phyloP scores from a whole-genome alignment of 2,329 filamentous ascomycete genomes.

The Diaporthe australafricana region DNA sequence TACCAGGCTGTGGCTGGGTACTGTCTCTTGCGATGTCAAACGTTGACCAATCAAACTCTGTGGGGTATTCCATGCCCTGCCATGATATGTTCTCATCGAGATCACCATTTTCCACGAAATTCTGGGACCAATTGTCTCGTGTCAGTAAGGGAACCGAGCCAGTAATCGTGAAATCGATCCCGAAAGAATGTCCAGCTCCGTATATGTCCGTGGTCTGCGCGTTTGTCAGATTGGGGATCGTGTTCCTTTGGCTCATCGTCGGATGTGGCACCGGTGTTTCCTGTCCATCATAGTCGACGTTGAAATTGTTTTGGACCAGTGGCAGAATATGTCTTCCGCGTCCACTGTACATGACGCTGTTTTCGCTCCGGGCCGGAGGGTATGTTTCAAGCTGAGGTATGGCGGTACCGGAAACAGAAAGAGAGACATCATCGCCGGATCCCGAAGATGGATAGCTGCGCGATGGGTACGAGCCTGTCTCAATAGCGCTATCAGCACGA shows the following conservation, averaged over 20 bases:
- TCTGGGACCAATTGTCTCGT: no score
- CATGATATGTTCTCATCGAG: no score
- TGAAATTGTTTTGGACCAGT: not conserved
- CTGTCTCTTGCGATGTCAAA: no score
- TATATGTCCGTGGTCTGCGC: constrained; percentile 43
- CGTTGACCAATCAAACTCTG: no score
- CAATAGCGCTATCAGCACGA: not conserved
- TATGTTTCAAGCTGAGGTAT: not conserved
- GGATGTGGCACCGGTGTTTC: not conserved
- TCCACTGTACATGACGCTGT: not conserved
- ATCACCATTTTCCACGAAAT: no score
- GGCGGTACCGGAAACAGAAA: accelerated
- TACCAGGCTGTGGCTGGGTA: no score
- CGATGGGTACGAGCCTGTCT: not conserved
- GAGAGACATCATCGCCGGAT: not conserved
- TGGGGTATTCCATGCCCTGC: no score
- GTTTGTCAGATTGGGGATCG: not conserved
- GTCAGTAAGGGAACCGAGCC: no score
- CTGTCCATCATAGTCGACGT: not conserved
- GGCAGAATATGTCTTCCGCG: not conserved
- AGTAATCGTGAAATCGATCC: constrained; percentile 44
- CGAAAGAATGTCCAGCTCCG: constrained; percentile 48
- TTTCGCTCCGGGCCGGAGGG: not conserved
- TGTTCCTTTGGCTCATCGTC: not conserved
- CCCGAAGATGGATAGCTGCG: not conserved